phyloP scores from a whole-genome alignment of 2,329 filamentous ascomycete species.

The Rhynchosporium graminicola region DNA sequence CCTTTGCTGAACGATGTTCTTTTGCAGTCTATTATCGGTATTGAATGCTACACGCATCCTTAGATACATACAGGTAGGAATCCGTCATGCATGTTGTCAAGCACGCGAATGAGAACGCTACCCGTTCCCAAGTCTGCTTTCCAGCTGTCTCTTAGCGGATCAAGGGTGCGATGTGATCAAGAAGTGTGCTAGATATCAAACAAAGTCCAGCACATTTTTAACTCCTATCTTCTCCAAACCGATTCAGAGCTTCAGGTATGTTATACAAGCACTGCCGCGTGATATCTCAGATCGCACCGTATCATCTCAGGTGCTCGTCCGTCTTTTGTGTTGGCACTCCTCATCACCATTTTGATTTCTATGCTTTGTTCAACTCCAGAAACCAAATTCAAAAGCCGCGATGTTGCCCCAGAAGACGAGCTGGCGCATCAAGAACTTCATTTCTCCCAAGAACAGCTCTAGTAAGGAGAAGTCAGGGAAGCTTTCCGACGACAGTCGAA shows the following conservation, averaged over 20 bases:
- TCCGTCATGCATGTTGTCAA: conserved; percentile 32
- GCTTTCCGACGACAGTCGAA: conserved; percentile 11
- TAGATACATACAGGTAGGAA: conserved; percentile 23
- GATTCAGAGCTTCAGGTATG: conserved; percentile 18
- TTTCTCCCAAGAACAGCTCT: conserved; percentile 26
- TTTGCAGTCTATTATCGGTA: conserved; percentile 1
- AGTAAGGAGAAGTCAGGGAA: conserved; percentile 18
- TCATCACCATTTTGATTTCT: neutral
- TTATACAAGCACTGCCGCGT: conserved; percentile 24
- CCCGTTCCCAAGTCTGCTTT: conserved; percentile 10
- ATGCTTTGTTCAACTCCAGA: neutral
- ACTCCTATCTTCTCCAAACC: conserved; percentile 13
- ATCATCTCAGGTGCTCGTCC: conserved; percentile 10
- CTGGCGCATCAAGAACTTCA: conserved; percentile 32
- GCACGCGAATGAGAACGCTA: conserved; percentile 28
- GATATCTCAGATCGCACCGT: conserved; percentile 15
- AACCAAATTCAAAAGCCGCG: conserved; percentile 2
- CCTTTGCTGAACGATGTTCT: conserved; percentile 5
- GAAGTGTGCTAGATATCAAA: conserved; percentile 12
- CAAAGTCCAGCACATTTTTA: conserved; percentile 9
- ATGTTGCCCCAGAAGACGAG: conserved; percentile 34
- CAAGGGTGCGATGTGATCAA: conserved; percentile 15
- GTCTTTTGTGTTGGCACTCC: conserved; percentile 8
- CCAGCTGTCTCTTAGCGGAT: conserved; percentile 1
- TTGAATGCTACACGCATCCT: conserved; percentile 20